Evolutionary conservation across 257 asterid genomes (phyloP), one percentile per base, ranked within the genome.

Genomic region (Galeopsis tetrahit): DNA sequence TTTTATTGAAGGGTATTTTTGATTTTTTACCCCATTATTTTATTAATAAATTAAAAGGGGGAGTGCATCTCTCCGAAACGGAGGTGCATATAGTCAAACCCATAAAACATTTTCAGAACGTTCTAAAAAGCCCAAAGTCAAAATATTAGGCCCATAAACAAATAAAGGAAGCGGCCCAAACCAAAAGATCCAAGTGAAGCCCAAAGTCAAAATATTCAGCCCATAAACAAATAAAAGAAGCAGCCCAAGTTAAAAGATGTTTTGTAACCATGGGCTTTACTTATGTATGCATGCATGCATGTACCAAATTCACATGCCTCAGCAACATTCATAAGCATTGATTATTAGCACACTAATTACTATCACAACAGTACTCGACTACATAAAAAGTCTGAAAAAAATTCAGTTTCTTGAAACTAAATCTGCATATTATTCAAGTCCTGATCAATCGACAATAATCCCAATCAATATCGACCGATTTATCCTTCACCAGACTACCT

Each of bases 371-470:
- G 1, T n/a, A 21, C 57, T 58, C 13, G n/a, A 66, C 8, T 71
- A 75, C 42, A 33, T 61, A 80, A 10, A 10, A 70, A 64, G 60
- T n/a, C 14, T 53, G 10, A 11, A 32, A 36, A 31, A 13, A 3
- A 42, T 39, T 55, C 38, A 33, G 72, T 46, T 76, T 63, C 51
- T 72, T 59, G 40, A 15, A 72, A 68, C 48, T 4, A 63, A 73
- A 69, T 68, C 68, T 42, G 72, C 52, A 58, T 38, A 52, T 64
- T 55, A 68, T 55, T 66, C 78, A 59, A 73, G 53, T 68, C 52
- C 39, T 15, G 63, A 71, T 74, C 65, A 55, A 63, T 28, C 7
- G 60, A 75, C 65, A 46, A 70, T 55, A 81, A 55, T 70, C 44
- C 21, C 42, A 63, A 72, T 68, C n/a, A 46, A 46, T n/a, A 33